Base-by-base conservation (phyloP, 2,329 filamentous ascomycete genomes). In the Verruconis gallopava region DNA sequence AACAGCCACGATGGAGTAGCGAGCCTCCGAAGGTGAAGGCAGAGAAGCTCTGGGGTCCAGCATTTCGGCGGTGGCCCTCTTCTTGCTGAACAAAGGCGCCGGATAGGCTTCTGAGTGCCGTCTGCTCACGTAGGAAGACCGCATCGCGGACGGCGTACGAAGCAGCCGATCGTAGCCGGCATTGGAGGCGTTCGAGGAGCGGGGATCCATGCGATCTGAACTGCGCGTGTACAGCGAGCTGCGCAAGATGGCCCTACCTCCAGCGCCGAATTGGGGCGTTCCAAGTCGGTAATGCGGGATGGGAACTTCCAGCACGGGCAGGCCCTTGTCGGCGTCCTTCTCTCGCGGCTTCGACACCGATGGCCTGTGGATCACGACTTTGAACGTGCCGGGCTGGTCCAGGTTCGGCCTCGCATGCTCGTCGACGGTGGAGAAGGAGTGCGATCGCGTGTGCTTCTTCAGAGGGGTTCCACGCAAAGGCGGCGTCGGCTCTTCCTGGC, bases 251-350 rank as follows among this genome's bases (percentile, higher is more conserved):
- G 84, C 77, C 2, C 81, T 86, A 9, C 85, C 85, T 50, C 73
- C 72, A 41, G 74, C 64, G 48, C 81, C 89, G 59, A 94, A 93
- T 45, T 77, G 75, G 14, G 85, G 85, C 1, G 80, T 82, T 11
- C 86, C 88, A 44, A 95, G 67, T 49, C 79, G 79, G 69, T 88
- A 93, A 44, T 83, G 80, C 25, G 88, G 86, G 39, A 94, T 93
- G 17, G 77, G 70, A 34, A 89, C 72, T 50, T 86, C 75, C 39
- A 93, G 66, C 25, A 77, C 63, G 11, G 75, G 77, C 30, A 67
- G 56, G n/a, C 32, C 54, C 14, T 59, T 73, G 53, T 80, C 76
- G 47, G 75, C 69, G 4, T 77, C 80, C 54, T 72, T 80, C 19
- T 78, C 73, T 40, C 75, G 71, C 32, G 58, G 54, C 21, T 74